Evolutionary conservation across 164 flowering plant genomes (phyloP).

Genomic region (Nymphaea colorata): DNA sequence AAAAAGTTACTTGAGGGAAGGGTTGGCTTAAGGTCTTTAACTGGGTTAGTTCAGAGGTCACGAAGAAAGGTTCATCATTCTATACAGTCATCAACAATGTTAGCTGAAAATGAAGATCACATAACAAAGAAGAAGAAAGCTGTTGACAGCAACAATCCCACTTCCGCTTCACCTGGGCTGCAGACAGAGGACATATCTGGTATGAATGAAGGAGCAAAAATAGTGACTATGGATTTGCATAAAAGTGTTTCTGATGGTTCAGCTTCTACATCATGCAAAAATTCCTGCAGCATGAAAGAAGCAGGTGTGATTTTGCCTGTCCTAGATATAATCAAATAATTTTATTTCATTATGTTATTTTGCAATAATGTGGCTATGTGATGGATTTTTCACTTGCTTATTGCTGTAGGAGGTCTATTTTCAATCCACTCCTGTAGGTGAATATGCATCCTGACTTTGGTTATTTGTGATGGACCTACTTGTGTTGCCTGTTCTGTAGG

Average conservation of each 20-base stretch:
- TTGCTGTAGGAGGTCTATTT: background rate
- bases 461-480: background rate
- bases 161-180: background rate
- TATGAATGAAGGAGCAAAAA: background rate
- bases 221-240: background rate
- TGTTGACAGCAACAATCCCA: background rate
- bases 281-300: background rate
- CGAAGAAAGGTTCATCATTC: background rate
- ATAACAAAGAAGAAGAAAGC: background rate
- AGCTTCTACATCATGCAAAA: background rate
- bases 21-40: background rate
- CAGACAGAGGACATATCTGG: background rate
- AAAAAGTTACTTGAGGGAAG: constrained; percentile 44
- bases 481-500: constrained; percentile 8
- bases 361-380: too few species aligned
- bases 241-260: background rate
- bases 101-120: background rate
- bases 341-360: too few species aligned
- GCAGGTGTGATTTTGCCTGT: background rate
- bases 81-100: background rate
- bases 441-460: background rate
- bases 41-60: background rate
- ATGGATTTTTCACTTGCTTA: background rate
- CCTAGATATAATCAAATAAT: too few species aligned
- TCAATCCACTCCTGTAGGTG: background rate